Evolutionary conservation across 345 rosid species (phyloP).

Genomic region (Eucalyptus tenuipes): DNA sequence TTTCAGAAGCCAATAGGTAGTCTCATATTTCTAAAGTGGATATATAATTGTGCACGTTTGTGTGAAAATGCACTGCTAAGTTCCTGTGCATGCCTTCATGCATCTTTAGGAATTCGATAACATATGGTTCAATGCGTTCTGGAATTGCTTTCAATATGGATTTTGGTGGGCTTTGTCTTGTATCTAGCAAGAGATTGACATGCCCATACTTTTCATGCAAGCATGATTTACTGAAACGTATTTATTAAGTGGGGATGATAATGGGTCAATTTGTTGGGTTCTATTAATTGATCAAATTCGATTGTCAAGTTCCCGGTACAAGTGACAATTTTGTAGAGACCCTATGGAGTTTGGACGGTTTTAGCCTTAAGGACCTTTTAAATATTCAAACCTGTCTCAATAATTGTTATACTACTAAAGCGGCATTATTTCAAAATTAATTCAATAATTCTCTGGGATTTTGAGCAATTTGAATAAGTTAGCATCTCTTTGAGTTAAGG

Average conservation of each 20-base stretch:
- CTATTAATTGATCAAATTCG: neutral
- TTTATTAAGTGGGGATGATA: neutral
- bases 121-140: neutral
- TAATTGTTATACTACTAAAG: neutral
- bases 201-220: neutral
- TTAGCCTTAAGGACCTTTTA: neutral
- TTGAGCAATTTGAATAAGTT: neutral
- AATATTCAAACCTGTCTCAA: neutral
- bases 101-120: neutral
- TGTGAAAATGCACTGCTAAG: neutral
- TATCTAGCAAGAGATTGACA: neutral
- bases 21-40: neutral
- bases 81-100: neutral
- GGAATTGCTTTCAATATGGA: neutral
- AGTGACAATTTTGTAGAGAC: neutral
- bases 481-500: neutral
- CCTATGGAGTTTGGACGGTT: neutral
- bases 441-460: neutral
- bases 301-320: neutral
- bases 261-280: neutral
- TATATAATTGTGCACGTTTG: neutral
- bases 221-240: neutral
- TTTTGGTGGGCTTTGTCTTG: neutral
- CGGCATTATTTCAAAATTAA: neutral
- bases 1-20: constrained; percentile 88